Base-by-base conservation (phyloP, 805 yeast genomes). In the Teunomyces panamensis region DNA sequence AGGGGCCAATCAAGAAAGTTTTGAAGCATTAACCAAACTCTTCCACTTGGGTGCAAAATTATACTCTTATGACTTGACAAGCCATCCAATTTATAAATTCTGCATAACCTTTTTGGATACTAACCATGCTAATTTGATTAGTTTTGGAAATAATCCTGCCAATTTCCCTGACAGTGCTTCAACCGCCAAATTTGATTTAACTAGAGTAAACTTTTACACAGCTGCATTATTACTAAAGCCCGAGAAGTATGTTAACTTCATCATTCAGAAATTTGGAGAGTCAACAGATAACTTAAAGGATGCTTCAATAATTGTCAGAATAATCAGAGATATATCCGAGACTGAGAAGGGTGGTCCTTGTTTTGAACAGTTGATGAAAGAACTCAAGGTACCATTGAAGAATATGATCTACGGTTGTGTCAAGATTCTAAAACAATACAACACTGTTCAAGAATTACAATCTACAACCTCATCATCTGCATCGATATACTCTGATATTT, bases 211-310 rank as follows among this genome's bases (percentile, higher is more conserved):
- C 41, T 65, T 67, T 34, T 68, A 56, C 47, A 59, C 67, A 1
- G 67, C 72, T 5, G 75, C 77, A 5, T 59, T 69, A 5, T 56
- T 65, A 52, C 50, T 71, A 33, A 61, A 66, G 42, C 72, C 75
- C 1, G 61, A 59, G 5, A 60, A 54, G 44, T 71, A 71, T 52
- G 46, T 56, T 9, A 56, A 59, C 11, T 35, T 57, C 1, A 52
- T 73, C 26, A 48, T 62, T 14, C 47, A 51, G 3, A 59, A 53
- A 30, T 67, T 63, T 41, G 49, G 55, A 30, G 59, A 59, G 14
- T 46, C 53, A 24, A 55, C 50, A 32, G 63, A 58, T 9, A 62
- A 59, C 43, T 45, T 67, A 42, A 54, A 54, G 34, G 67, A 62
- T 30, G 57, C 62, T n/a, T 48, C 50, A 34, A 51, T 62, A 17